Evolutionary conservation across 2,329 filamentous ascomycete genomes (phyloP).

Genomic region (Fusarium agapanthi): DNA sequence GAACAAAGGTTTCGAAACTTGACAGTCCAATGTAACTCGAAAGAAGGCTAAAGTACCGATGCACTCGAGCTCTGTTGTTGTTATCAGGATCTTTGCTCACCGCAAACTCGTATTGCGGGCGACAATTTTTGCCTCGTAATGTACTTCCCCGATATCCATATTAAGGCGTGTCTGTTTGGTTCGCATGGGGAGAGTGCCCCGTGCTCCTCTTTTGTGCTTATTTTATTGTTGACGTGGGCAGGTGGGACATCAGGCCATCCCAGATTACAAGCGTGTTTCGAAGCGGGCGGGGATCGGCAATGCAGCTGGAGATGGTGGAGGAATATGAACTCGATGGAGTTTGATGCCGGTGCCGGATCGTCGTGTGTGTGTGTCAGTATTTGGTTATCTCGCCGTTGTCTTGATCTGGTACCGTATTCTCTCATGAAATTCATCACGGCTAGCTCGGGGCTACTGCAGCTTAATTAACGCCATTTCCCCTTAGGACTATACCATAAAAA

Average conservation of each 20-base stretch:
- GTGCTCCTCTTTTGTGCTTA: constrained; percentile 28
- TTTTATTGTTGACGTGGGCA: constrained; percentile 19
- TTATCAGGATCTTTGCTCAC: constrained; percentile 7
- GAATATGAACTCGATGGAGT: constrained; percentile 3
- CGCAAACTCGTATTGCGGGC: constrained; percentile 6
- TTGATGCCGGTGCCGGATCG: constrained; percentile 28
- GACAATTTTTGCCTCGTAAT: constrained; percentile 21
- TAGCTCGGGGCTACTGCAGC: too few species aligned
- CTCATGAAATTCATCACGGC: too few species aligned
- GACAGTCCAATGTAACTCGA: constrained; percentile 6
- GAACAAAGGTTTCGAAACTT: constrained; percentile 26
- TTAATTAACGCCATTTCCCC: too few species aligned
- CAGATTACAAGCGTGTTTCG: constrained; percentile 35
- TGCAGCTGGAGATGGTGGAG: constrained; percentile 20
- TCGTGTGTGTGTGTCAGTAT: constrained; percentile 5
- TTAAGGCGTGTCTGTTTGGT: constrained; percentile 35
- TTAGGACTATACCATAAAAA: too few species aligned
- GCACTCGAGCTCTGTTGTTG: background rate
- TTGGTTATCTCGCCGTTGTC: background rate
- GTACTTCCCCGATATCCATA: constrained; percentile 31
- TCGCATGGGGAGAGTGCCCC: constrained; percentile 29
- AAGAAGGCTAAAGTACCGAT: constrained; percentile 17
- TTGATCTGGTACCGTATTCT: too few species aligned
- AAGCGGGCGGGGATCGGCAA: constrained; percentile 28
- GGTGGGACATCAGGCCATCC: constrained; percentile 33